A percentile compares a stretch with the other conserved stretches of the same genome.
Evolutionary conservation across 1,284 basidiomycete genomes (phyloP).

Genomic region (Salmacisia buchloeana): DNA sequence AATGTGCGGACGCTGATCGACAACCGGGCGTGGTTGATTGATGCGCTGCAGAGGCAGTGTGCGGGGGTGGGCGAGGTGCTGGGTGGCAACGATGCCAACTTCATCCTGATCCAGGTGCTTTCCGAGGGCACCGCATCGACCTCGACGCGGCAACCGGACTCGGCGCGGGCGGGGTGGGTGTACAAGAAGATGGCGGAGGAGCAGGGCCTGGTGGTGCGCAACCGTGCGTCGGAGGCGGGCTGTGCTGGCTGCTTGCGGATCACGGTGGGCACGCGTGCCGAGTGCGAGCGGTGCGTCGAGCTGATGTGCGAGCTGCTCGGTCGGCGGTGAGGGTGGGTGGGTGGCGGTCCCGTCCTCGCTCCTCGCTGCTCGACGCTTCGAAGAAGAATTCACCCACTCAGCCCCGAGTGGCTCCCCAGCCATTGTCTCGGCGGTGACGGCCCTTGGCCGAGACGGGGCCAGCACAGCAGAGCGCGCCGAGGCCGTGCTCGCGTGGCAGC

Average conservation of each 20-base stretch:
- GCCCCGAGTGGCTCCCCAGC: no score
- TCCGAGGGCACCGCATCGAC: constrained; percentile 28
- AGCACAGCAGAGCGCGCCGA: no score
- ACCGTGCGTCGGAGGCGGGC: constrained; percentile 76
- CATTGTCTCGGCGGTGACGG: no score
- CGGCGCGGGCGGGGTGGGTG: constrained; percentile 62
- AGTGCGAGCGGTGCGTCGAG: constrained; percentile 53
- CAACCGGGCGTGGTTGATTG: constrained; percentile 61
- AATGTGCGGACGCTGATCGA: constrained; percentile 63
- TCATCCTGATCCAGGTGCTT: constrained; percentile 75
- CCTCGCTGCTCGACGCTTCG: no score
- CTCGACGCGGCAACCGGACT: constrained; percentile 58
- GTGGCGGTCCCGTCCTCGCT: no score
- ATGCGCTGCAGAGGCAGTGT: constrained; percentile 54
- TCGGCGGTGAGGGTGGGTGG: neutral
- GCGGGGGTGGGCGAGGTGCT: constrained; percentile 63
- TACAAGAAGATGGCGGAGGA: constrained; percentile 81
- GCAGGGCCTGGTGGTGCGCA: constrained; percentile 82
- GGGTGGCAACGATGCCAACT: constrained; percentile 86
- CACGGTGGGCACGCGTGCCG: constrained; percentile 78
- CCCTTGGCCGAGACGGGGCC: no score
- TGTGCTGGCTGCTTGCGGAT: constrained; percentile 83
- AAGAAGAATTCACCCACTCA: no score
- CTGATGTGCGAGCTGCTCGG: constrained; percentile 34
- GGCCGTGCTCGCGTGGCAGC: no score